Base-by-base conservation (phyloP, 78 protist genomes). In the Blattamonas nauphoetae region DNA sequence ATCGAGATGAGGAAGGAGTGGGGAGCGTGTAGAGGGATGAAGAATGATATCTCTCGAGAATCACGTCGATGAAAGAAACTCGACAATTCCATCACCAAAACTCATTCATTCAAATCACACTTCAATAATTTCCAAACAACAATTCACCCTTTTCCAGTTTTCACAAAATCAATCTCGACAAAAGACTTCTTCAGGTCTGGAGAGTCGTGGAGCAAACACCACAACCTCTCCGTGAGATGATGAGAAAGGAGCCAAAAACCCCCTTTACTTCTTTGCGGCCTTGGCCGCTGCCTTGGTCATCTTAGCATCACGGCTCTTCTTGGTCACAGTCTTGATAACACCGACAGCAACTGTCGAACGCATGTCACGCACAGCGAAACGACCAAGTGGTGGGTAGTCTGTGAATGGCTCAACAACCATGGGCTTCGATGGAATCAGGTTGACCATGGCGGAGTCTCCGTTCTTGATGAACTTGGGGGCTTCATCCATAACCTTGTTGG, bases 341-440 rank as follows among this genome's bases (percentile, higher is more conserved):
- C 98, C 97, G 90, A 95, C 99, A 63, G 97, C 99, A 78, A 97
- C 98, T 82, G 99, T 97, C 88, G 93, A 95, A 41, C 97, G 45
- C 97, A 96, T 97, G 81, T 97, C 99, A 42, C 99, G 93, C 86
- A 96, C 97, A 90, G 99, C 99, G 93, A 97, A 97, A 85, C 99
- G 94, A 38, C 99, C 99, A 3, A 97, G 94, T 45, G 98, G 97
- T 46, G 99, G 95, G 94, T 93, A 97, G 45, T 90, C 92, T 34
- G 95, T 78, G 94, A 92, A 95, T 44, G 96, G 34, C 94, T 97
- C 99, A 55, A 97, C 99, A 89, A 94, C 92, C 97, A 97, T 94
- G 91, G 97, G 97, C 92, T 94, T 95, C 77, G 87, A 11, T 81
- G 99, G 99, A 85, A 90, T 82, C 79, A 97, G 35, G 83, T 80